Evolutionary conservation across 2,329 filamentous ascomycete species (phyloP), one percentile per base, ranked within the genome.

Genomic region (Diaporthe sp.): DNA sequence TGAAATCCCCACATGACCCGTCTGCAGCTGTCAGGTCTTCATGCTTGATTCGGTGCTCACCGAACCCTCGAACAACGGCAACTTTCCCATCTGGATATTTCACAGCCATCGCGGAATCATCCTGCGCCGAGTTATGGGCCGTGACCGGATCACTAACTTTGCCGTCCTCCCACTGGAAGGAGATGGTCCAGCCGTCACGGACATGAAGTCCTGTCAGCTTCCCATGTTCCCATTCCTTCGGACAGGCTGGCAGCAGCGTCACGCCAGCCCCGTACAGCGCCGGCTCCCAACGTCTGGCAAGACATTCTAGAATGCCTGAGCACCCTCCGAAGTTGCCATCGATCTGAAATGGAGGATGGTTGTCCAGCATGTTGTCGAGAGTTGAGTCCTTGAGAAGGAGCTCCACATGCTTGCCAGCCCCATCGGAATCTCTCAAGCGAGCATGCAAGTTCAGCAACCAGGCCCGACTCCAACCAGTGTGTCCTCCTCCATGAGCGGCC

Each of bases 391-490:
- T 79, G 42, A 88, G 76, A 9, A 87, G 78, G n/a, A 80, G 78
- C 25, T 84, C 78, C 33, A 87, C 77, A 73, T 87, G 83, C 40
- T 80, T 77, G 50, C 82, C 77, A 71, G 82, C 83, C 50, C 83
- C 81, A 50, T 83, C 81, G 4, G 78, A 77, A 73, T 86, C 83
- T 25, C 61, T 52, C 38, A 89, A 79, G 0, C 88, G 83, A 17
- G 87, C 87, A 69, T 86, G 86, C 52, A 88, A 80, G 54, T 85
- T 87, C n/a, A 88, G 80, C 0, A 86, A 79, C 87, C 87, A 89
- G 7, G 86, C 86, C 22, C 86, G 82, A 5, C 86, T 87, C 88
- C 87, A 89, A 0, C 88, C 88, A 0, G 87, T 89, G 69, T 87
- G 84, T 0, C 86, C 87, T 6, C 86, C 85, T 3, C 82, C 83